phyloP scores from a whole-genome alignment of 139 green algal species.

The Ettlia oleoabundans region DNA sequence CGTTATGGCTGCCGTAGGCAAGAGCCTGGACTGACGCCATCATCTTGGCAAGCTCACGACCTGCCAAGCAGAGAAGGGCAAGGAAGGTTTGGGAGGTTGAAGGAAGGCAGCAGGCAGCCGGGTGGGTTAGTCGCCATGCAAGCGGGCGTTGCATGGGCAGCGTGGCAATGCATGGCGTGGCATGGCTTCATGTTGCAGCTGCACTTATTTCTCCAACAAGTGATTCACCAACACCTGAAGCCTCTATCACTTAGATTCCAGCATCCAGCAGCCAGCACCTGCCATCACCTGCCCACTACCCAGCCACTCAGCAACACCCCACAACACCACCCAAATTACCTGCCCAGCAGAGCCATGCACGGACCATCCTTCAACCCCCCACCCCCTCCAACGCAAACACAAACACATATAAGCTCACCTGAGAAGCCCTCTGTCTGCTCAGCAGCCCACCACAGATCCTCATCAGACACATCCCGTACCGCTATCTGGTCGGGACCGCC shows the following conservation, averaged over 20 bases:
- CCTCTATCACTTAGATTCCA: too few relatives aligned
- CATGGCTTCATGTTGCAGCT: background rate
- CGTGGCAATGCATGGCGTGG: background rate
- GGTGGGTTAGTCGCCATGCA: too few relatives aligned
- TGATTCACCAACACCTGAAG: too few relatives aligned
- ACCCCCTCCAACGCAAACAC: background rate
- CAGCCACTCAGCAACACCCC: too few relatives aligned
- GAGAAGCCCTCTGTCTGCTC: conserved; percentile 88
- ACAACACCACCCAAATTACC: too few relatives aligned
- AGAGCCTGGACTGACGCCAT: conserved; percentile 90
- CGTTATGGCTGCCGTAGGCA: conserved; percentile 83
- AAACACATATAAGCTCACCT: conserved; percentile 35
- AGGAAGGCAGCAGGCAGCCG: too few relatives aligned
- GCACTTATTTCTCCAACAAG: background rate
- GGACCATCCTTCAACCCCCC: too few relatives aligned
- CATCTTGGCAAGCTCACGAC: conserved; percentile 95
- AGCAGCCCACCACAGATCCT: conserved; percentile 71
- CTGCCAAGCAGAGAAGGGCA: conserved; percentile 35
- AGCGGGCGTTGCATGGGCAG: too few relatives aligned
- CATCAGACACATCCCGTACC: conserved; percentile 48
- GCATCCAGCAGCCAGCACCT: too few relatives aligned
- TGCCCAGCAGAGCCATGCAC: too few relatives aligned
- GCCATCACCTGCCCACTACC: too few relatives aligned
- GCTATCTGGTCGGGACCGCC: conserved; percentile 65
- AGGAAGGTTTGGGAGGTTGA: too few relatives aligned